Evolutionary conservation across 225 moss, liverwort and hornwort species (phyloP), one percentile per base, ranked within the genome.

Genomic region (Straminergon stramineum): DNA sequence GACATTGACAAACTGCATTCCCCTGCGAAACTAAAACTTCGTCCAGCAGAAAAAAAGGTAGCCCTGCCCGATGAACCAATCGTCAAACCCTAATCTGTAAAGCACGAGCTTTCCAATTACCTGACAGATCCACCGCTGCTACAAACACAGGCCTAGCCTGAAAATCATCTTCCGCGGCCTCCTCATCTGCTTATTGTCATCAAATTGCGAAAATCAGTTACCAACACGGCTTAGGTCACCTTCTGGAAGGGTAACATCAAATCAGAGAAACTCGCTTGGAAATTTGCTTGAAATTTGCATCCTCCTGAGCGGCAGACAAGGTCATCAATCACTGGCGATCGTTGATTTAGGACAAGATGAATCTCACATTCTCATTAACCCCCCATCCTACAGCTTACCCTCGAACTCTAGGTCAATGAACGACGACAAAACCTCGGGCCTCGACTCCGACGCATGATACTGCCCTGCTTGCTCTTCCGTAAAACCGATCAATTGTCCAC

Each of bases 121-220:
- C 99, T 96, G 99, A 99, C 39, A 99, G 91, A 91, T 99, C 99
- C 87, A 99, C 97, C 41, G 99, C 97, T 86, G 99, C 99, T 60
- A 99, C 97, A 90, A 97, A 99, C 66, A 99, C 99, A 91, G 99
- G 97, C 64, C 94, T 94, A 48, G 95, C 97, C 85, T 96, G 94
- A 80, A 96, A 97, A 53, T 91, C 90, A 84, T 94, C 92, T 71
- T 93, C 91, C 27, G 79, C 77, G 63, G 65, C 92, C 85, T 91
- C 93, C 85, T 94, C 97, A 71, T 91, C 93, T 93, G 82, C 56
- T 68, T 39, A 31, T 53, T n/a, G 35, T 75, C 88, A 90, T 79
- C 79, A 81, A 60, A 81, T 84, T 51, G 67, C 76, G 32, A 80
- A 80, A 67, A 69, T 76, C 58, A 90, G 39, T 60, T 28, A 60